These are phyloP conservation scores for Yamadazyma taylorii DNA, from an alignment of 1,139 yeast genomes.

Conservation along the genomic window DNA sequence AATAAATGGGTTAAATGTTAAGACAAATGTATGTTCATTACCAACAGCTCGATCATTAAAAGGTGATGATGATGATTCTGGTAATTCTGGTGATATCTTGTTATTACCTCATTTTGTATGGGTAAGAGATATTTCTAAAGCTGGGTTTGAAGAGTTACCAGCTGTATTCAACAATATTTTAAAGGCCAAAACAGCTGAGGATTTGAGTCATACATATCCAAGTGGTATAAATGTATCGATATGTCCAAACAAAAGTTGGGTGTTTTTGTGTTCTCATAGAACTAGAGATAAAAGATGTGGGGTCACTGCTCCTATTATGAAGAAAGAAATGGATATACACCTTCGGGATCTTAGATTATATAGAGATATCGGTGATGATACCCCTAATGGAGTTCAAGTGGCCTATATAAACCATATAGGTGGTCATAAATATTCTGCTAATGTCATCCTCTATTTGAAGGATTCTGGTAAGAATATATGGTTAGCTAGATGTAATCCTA, in stretches of 20 bases:
- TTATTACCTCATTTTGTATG: slow-evolving; percentile 80
- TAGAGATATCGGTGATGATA: slow-evolving; percentile 71
- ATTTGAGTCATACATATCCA: slow-evolving; percentile 2
- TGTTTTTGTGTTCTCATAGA: slow-evolving; percentile 82
- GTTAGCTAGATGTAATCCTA: slow-evolving; percentile 84
- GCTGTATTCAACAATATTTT: slow-evolving; percentile 6
- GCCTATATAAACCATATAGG: slow-evolving; percentile 84
- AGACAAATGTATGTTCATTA: slow-evolving; percentile 24
- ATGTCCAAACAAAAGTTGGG: slow-evolving; percentile 51
- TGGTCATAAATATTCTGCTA: slow-evolving; percentile 93
- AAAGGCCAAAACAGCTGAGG: slow-evolving; percentile 7
- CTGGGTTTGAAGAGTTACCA: slow-evolving; percentile 32
- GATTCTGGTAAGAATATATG: slow-evolving; percentile 73
- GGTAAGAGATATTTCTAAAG: slow-evolving; percentile 52
- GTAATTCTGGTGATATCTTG: slow-evolving; percentile 55
- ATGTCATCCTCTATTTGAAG: slow-evolving; percentile 71
- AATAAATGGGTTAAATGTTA: slow-evolving; percentile 44
- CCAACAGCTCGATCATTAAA: slow-evolving; percentile 46
- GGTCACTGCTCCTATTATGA: slow-evolving; percentile 89
- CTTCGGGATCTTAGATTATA: slow-evolving; percentile 67
- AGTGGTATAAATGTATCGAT: slow-evolving; percentile 15
- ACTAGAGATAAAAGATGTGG: slow-evolving; percentile 95
- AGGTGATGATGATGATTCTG: slow-evolving; percentile 36
- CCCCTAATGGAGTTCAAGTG: slow-evolving; percentile 74
- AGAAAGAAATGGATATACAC: slow-evolving; percentile 72